Evolutionary conservation across 2,329 filamentous ascomycete species (phyloP).

Genomic region (Dactylellina parvicollis): DNA sequence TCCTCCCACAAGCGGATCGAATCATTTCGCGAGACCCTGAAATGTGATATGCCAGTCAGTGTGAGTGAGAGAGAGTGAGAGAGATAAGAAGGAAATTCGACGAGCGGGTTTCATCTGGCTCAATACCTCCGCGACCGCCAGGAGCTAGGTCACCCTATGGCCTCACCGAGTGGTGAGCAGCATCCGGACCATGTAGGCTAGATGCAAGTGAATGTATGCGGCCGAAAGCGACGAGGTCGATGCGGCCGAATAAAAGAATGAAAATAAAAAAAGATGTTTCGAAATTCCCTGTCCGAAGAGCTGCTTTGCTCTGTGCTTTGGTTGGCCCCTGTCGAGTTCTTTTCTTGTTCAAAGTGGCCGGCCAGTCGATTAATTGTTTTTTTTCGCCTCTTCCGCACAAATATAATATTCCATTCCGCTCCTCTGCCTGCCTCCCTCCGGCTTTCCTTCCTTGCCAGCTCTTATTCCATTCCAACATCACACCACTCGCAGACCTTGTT

Average conservation of each 20-base stretch:
- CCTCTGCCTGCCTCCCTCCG: constrained; percentile 14
- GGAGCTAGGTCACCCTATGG: constrained; percentile 6
- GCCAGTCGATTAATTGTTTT: too few relatives aligned
- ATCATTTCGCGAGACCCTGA: constrained; percentile 23
- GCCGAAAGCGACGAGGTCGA: constrained; percentile 40
- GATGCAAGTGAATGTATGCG: constrained; percentile 24
- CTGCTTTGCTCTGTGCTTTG: too few relatives aligned
- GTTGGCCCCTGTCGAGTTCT: too few relatives aligned
- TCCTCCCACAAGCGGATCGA: too few relatives aligned
- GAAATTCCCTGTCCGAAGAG: too few relatives aligned
- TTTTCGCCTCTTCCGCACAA: neutral
- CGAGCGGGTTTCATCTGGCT: constrained; percentile 10
- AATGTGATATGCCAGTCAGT: constrained; percentile 27
- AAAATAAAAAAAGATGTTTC: too few relatives aligned
- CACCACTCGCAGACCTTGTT: constrained; percentile 30
- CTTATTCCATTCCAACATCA: constrained; percentile 27
- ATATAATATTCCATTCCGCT: constrained; percentile 30
- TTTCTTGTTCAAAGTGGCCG: too few relatives aligned
- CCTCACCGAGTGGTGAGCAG: neutral
- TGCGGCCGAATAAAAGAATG: neutral
- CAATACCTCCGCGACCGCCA: constrained; percentile 1
- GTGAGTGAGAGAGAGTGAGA: constrained; percentile 1
- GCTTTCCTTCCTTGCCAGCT: constrained; percentile 24
- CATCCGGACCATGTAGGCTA: neutral
- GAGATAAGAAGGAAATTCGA: constrained; percentile 28